Percentiles rank a stretch among this genome's conserved stretches.
These are phyloP conservation scores for Neofusicoccum laricinum DNA, from an alignment of 2,329 filamentous ascomycete species.

Conservation along the genomic window DNA sequence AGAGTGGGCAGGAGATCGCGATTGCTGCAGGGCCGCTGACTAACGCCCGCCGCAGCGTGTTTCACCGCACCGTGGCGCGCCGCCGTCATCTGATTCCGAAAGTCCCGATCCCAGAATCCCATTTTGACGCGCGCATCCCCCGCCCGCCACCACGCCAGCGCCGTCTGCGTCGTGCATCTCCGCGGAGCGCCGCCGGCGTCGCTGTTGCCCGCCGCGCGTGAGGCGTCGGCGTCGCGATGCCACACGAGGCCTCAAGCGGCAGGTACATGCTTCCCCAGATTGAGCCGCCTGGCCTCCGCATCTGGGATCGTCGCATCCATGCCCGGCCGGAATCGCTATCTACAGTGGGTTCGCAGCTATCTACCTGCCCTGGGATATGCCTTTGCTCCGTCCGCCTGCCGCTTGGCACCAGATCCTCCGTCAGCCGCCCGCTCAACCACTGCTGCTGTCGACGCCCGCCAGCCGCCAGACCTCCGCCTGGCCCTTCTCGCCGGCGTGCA, in stretches of 20 bases:
- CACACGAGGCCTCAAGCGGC: not conserved
- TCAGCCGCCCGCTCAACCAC: constrained; percentile 6
- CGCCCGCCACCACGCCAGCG: not conserved
- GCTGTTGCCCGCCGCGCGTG: not conserved
- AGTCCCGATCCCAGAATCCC: not conserved
- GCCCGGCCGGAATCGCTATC: not conserved
- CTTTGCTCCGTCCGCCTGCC: not conserved
- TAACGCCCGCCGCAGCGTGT: not conserved
- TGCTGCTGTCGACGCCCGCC: constrained; percentile 17
- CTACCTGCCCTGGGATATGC: not conserved
- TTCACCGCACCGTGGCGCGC: not conserved
- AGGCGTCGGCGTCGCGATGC: too few relatives aligned
- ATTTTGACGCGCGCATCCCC: constrained; percentile 2
- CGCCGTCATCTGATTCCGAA: not conserved
- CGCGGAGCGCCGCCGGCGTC: not conserved
- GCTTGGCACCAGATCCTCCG: not conserved
- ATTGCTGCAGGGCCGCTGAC: constrained; percentile 9
- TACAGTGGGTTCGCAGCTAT: constrained; percentile 5
- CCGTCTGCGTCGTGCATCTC: constrained; percentile 3
- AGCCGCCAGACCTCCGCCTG: constrained; percentile 34
- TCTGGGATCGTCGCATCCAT: not conserved
- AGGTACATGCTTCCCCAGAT: constrained; percentile 11
- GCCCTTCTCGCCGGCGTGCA: constrained; percentile 35
- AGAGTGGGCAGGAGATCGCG: not conserved
- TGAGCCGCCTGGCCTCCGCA: constrained; percentile 8